phyloP scores from a whole-genome alignment of 2,329 filamentous ascomycete species.

The Botrytis fragariae region DNA sequence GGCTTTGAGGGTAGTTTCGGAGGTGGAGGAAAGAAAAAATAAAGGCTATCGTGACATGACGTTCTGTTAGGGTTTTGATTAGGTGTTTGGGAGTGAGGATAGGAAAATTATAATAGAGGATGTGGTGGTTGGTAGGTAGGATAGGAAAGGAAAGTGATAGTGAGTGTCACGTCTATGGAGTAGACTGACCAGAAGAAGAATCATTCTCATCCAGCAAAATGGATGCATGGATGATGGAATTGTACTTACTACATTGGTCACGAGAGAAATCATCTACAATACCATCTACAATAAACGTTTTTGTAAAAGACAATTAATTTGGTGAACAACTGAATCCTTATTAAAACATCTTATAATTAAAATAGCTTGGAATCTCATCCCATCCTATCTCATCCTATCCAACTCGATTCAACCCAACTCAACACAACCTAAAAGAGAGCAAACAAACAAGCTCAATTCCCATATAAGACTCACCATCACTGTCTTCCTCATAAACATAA shows the following conservation, averaged over 20 bases:
- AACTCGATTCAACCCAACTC: background rate
- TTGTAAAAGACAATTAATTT: background rate
- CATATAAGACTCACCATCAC: background rate
- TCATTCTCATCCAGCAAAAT: background rate
- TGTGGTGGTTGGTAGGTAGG: background rate
- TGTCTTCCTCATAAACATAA: background rate
- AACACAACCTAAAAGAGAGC: background rate
- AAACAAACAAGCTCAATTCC: background rate
- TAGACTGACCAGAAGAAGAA: background rate
- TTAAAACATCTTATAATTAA: background rate
- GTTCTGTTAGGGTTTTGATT: background rate
- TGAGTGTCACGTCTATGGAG: background rate
- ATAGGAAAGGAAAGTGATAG: background rate
- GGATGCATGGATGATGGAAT: background rate
- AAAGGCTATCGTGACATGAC: background rate
- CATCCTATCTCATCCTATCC: background rate
- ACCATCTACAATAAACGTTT: background rate
- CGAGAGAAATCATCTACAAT: background rate
- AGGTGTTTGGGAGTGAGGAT: background rate
- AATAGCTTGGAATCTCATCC: background rate
- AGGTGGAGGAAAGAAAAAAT: slow-evolving; percentile 29
- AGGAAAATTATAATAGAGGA: background rate
- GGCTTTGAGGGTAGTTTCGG: slow-evolving; percentile 56
- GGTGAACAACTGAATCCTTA: background rate
- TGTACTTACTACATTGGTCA: background rate